A percentile compares a stretch with the other conserved stretches of the same genome.
These are phyloP conservation scores for Fraxinus paxiana DNA, from an alignment of 305 asterid species.

Conservation along the genomic window DNA sequence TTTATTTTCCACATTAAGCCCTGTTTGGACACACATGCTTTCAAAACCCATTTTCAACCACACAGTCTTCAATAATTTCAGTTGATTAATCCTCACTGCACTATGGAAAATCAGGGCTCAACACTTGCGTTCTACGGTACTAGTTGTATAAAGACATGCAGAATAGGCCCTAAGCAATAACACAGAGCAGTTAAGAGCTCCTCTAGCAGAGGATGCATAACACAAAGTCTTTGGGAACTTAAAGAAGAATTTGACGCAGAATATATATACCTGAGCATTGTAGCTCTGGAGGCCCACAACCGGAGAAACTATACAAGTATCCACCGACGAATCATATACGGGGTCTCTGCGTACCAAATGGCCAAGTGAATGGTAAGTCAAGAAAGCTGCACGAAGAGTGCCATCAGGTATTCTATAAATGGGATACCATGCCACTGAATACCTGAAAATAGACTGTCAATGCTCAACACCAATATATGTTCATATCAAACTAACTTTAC, in stretches of 20 bases:
- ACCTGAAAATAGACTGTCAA: slow-evolving; percentile 24
- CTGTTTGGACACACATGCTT: too few relatives aligned
- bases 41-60: too few relatives aligned
- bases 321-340: slow-evolving; percentile 7
- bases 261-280: slow-evolving; percentile 30
- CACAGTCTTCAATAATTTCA: neutral
- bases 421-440: slow-evolving; percentile 36
- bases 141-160: neutral
- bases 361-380: slow-evolving; percentile 36
- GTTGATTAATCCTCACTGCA: neutral
- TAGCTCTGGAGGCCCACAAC: slow-evolving; percentile 29
- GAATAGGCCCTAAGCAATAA: neutral
- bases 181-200: neutral
- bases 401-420: slow-evolving; percentile 34
- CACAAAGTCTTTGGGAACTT: neutral
- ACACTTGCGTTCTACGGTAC: neutral
- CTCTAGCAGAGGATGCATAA: neutral
- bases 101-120: neutral
- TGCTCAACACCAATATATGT: neutral
- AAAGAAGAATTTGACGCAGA: neutral
- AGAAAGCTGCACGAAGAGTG: slow-evolving; percentile 31
- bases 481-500: neutral
- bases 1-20: neutral
- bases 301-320: slow-evolving; percentile 26
- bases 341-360: slow-evolving; percentile 23